Conservation (phyloP, 805 yeast species). For the Cyberlindnera mycetangii region DNA sequence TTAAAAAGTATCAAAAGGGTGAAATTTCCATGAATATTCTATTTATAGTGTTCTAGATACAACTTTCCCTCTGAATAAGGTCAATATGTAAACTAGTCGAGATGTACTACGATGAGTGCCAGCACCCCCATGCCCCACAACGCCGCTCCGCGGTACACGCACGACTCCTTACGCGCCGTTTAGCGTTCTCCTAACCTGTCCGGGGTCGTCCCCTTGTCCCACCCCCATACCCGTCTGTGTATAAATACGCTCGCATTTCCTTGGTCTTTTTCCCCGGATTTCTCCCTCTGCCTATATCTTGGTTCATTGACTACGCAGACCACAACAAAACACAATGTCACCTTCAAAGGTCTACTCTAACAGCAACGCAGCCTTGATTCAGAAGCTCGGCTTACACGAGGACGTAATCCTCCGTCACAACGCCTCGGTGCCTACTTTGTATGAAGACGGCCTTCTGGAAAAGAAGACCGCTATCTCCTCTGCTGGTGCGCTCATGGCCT, state of each 20-base stretch:
- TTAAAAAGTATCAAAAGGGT: too few species aligned
- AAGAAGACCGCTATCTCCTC: constrained; percentile 88
- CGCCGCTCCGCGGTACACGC: constrained; percentile 1
- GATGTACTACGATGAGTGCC: too few species aligned
- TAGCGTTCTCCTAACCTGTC: constrained; percentile 12
- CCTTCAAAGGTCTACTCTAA: constrained; percentile 25
- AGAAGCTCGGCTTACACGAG: constrained; percentile 46
- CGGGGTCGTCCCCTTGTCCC: constrained; percentile 11
- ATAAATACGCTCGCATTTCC: constrained; percentile 8
- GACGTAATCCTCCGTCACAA: constrained; percentile 80
- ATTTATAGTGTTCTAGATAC: background rate
- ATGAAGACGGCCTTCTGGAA: constrained; percentile 92
- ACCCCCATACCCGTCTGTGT: background rate
- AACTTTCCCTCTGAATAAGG: background rate
- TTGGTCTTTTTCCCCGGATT: constrained; percentile 1
- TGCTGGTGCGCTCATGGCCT: constrained; percentile 93
- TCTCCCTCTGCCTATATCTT: background rate
- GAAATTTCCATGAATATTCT: too few species aligned
- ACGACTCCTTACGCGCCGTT: constrained; percentile 7
- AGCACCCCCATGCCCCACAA: background rate
- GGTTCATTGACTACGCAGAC: constrained; percentile 7
- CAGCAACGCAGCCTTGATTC: constrained; percentile 22
- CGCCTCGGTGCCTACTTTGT: constrained; percentile 87
- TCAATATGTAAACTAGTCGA: background rate
- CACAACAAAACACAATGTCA: constrained; percentile 20